Base-by-base conservation (phyloP, 371 early-diverging fungal species). In the Lichtheimia ramosa region DNA sequence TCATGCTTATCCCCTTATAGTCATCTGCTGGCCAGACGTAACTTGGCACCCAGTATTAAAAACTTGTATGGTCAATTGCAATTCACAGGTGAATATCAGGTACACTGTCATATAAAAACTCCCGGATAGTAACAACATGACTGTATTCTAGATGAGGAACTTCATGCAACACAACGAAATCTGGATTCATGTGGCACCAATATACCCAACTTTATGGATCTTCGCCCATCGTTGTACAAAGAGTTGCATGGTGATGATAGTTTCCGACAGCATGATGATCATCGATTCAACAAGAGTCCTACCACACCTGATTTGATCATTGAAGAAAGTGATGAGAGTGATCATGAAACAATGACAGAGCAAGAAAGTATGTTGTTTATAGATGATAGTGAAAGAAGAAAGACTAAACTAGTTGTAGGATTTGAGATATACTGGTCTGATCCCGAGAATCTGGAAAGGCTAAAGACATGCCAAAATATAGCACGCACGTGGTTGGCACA, bases 31-130 rank as follows among this genome's bases (percentile, higher is more conserved):
- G 89, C 91, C 6, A 82, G 85, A 58, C 85, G 89, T 63, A 92
- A 92, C 18, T 76, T 95, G 64, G 93, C 96, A 1, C 95, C 96
- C 3, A 85, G 83, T 51, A 97, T 98, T 70, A 92, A 93, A 57
- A 92, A 97, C 68, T 74, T 99, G 21, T 85, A 95, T 3, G 99
- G 98, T 5, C 82, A 91, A 42, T 84, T 98, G 5, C 85, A 92
- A 51, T 99, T 99, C 71, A 92, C 96, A 3, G 91, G 91, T 84
- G 80, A 69, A 63, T 13, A 16, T 39, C 13, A 51, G 51, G 46
- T 5, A 46, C 20, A 0, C 46, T 46, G 20, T 10, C 10, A n/a
- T 46, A 16, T n/a, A 16, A 14, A 15, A 27, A 51, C 25, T 43
- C 3, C 28, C 28, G 24, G 18, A 20, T 15, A 25, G 25, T n/a